Conservation (phyloP, 805 yeast genomes). For the Candida boidinii region DNA sequence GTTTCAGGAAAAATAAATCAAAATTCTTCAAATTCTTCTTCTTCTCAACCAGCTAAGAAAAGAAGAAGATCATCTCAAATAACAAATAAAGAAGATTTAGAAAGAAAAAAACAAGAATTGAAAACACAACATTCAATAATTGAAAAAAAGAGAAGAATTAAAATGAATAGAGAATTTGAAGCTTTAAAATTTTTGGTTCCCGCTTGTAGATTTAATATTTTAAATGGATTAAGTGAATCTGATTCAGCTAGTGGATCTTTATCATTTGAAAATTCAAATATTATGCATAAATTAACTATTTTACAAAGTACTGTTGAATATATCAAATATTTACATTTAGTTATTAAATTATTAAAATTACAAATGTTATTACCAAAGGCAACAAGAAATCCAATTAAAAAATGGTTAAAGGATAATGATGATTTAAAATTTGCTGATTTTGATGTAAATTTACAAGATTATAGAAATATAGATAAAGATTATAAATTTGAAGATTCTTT, state of each 20-base stretch:
- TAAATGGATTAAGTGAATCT: conserved; percentile 17
- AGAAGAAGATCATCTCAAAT: conserved; percentile 21
- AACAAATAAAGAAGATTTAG: conserved; percentile 23
- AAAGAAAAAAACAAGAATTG: conserved; percentile 36
- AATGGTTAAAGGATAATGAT: conserved; percentile 28
- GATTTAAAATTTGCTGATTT: conserved; percentile 38
- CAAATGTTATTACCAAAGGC: conserved; percentile 24
- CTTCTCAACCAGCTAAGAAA: conserved; percentile 5
- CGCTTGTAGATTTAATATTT: conserved; percentile 53
- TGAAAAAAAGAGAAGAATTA: conserved; percentile 69
- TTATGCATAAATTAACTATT: conserved; percentile 72
- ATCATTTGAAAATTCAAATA: conserved; percentile 22
- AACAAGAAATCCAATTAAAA: conserved; percentile 13
- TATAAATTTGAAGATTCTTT: conserved; percentile 38
- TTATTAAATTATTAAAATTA: conserved; percentile 42
- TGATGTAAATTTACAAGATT: conserved; percentile 50
- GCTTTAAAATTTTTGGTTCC: conserved; percentile 72
- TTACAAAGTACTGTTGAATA: conserved; percentile 80
- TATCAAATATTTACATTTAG: conserved; percentile 58
- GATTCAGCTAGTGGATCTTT: no score
- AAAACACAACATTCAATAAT: conserved; percentile 66
- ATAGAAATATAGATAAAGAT: conserved; percentile 50
- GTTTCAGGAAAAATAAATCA: no score
- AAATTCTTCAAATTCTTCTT: no score
- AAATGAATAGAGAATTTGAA: conserved; percentile 77